A percentile compares a stretch with the other conserved stretches of the same genome.
These are phyloP conservation scores for Aspergillus saccharolyticus DNA, from an alignment of 495 filamentous ascomycete genomes.

Conservation along the genomic window DNA sequence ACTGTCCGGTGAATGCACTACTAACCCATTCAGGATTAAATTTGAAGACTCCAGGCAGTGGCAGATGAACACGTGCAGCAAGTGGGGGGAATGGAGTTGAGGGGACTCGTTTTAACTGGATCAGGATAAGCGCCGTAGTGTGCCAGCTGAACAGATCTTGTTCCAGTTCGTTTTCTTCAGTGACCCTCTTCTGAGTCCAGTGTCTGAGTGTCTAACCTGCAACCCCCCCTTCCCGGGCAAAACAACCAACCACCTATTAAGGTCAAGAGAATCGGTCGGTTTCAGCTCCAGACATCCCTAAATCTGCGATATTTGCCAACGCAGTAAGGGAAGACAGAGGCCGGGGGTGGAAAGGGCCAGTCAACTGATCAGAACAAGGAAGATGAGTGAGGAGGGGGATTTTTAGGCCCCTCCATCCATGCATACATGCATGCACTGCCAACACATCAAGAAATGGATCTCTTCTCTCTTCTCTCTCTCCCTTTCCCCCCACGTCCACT, in stretches of 20 bases:
- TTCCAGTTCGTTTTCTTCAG: background rate
- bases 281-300: background rate
- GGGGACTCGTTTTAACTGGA: background rate
- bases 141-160: background rate
- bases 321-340: constrained; percentile 20
- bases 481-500: background rate
- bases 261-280: background rate
- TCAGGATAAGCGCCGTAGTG: background rate
- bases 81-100: background rate
- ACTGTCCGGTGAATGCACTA: no score
- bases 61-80: constrained; percentile 7
- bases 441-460: constrained; percentile 16
- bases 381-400: background rate
- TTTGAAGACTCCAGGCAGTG: background rate
- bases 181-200: background rate
- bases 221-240: background rate
- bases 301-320: background rate
- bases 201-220: background rate
- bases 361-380: constrained; percentile 26
- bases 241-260: background rate
- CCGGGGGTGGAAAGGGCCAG: constrained; percentile 22
- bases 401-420: background rate
- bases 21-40: background rate
- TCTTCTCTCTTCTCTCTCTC: background rate
- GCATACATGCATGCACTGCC: constrained; percentile 36